Evolutionary conservation across 345 rosid genomes (phyloP), one percentile per base, ranked within the genome.

Genomic region (Citrus maxima): DNA sequence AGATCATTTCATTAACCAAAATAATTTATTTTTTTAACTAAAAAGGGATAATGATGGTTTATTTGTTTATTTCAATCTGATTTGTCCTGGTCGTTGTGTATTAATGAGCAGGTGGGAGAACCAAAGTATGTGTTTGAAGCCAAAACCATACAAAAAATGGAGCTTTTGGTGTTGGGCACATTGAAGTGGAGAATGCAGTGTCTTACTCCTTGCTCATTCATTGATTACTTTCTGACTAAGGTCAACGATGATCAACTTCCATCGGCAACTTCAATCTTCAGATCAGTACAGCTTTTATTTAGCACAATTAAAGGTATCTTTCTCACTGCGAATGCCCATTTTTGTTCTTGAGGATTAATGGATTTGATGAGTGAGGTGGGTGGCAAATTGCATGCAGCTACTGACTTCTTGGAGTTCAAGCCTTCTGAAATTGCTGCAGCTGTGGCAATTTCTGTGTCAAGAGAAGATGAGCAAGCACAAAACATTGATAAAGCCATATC

Each of bases 351-450:
- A 66, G 74, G 62, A 74, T 73, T 80, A 80, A 40, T 67, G 77
- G 77, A 82, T 42, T 81, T 74, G 76, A 85, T 78, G 80, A 7
- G 60, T 42, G 73, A 77, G 79, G 75, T 84, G 72, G 78, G 75
- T 82, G 80, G 76, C 58, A 83, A 82, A 82, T 82, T 90, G 77
- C 88, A 89, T 90, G 83, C 93, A 92, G 95, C 88, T 62, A 84
- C 89, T 90, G 92, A 89, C 82, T 90, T 87, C 87, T 87, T 92
- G 88, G 93, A 90, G 83, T 92, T 82, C 85, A 89, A 81, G 81
- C 89, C 97, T 74, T 89, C 97, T 77, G 97, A 92, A 82, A 83
- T 90, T 77, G 90, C 92, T 76, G 95, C 88, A 62, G 95, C 95
- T 69, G 93, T 89, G 82, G 89, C 95, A 42, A 86, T 92, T 76